Conservation (phyloP, 2,329 filamentous ascomycete genomes). For the Ceratocystiopsis minuta region DNA sequence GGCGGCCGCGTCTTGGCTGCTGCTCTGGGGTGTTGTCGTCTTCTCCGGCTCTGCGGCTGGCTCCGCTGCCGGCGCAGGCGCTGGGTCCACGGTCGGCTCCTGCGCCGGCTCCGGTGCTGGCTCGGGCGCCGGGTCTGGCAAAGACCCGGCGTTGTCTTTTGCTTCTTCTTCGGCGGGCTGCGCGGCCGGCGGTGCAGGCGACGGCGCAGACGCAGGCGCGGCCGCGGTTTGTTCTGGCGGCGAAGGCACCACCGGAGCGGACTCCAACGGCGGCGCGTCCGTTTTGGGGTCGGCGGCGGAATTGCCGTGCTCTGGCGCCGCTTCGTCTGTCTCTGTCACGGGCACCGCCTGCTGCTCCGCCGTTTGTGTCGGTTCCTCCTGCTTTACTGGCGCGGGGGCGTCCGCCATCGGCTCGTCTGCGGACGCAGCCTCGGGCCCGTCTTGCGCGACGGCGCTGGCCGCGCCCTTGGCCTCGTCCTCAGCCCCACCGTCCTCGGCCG, state of each 20-base stretch:
- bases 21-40: neutral
- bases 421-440: neutral
- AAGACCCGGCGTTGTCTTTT: neutral
- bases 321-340: neutral
- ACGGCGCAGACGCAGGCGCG: neutral
- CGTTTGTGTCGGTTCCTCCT: neutral
- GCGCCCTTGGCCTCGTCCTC: conserved; percentile 4
- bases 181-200: neutral
- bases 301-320: neutral
- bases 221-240: neutral
- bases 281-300: neutral
- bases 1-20: neutral
- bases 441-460: neutral
- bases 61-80: neutral
- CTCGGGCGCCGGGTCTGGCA: neutral
- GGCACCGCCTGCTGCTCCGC: neutral
- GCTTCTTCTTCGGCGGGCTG: neutral
- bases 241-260: neutral
- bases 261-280: neutral
- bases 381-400: too few relatives aligned
- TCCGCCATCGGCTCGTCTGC: neutral
- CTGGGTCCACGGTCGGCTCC: neutral
- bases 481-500: neutral
- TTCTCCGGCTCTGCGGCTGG: neutral
- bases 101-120: neutral